phyloP scores from a whole-genome alignment of 805 yeast species.

The Candida sithepensis region DNA sequence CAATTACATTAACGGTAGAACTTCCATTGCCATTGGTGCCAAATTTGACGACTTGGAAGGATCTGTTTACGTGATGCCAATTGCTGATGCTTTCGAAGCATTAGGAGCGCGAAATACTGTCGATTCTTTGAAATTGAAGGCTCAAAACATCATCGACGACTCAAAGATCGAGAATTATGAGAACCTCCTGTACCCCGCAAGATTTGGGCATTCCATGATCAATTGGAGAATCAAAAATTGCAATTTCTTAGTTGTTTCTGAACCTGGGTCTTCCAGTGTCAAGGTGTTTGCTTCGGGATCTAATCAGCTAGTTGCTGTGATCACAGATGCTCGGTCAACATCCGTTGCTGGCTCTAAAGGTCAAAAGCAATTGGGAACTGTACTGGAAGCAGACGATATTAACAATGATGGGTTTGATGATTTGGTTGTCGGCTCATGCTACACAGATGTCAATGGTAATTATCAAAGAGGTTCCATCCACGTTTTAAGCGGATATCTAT shows the following conservation, averaged over 20 bases:
- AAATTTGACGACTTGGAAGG: constrained; percentile 43
- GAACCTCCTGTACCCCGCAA: constrained; percentile 23
- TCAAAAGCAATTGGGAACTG: constrained; percentile 39
- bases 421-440: constrained; percentile 43
- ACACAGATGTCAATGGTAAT: constrained; percentile 16
- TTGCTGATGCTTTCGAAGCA: constrained; percentile 25
- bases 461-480: constrained; percentile 36
- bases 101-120: background rate
- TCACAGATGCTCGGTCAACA: constrained; percentile 23
- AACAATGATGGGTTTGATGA: constrained; percentile 38
- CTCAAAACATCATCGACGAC: background rate
- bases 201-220: constrained; percentile 42
- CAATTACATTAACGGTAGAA: constrained; percentile 32
- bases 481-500: constrained; percentile 28
- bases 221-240: constrained; percentile 25
- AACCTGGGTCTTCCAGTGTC: constrained; percentile 49
- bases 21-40: constrained; percentile 48
- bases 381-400: constrained; percentile 25
- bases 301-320: constrained; percentile 12
- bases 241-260: constrained; percentile 41
- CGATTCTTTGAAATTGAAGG: background rate
- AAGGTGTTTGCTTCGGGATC: constrained; percentile 30
- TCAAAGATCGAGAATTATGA: constrained; percentile 2
- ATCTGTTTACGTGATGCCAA: constrained; percentile 41
- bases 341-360: constrained; percentile 38